phyloP scores from a whole-genome alignment of 2,329 filamentous ascomycete species.

The Colletotrichum sp. region DNA sequence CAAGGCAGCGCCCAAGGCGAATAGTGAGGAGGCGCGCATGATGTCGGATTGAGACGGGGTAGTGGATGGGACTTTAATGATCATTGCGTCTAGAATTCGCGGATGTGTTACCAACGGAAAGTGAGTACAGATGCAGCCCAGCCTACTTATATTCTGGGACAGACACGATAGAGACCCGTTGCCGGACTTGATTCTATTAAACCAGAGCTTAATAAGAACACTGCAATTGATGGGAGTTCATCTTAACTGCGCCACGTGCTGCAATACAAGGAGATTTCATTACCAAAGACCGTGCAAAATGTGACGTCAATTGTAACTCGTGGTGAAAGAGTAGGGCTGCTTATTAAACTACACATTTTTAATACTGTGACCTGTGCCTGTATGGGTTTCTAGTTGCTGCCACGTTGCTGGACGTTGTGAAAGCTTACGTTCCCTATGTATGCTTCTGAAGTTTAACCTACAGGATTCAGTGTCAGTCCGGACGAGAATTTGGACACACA shows the following conservation, averaged over 20 bases:
- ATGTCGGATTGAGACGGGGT: not conserved
- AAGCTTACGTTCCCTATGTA: not conserved
- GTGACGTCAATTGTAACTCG: not conserved
- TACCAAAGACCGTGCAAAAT: not conserved
- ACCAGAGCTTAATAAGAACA: not conserved
- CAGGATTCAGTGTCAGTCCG: too few relatives aligned
- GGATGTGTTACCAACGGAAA: not conserved
- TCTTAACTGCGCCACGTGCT: not conserved
- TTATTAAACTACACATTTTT: too few relatives aligned
- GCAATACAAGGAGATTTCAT: conserved; percentile 1
- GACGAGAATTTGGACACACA: not conserved
- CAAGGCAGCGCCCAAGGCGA: not conserved
- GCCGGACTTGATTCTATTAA: not conserved
- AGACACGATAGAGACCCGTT: not conserved
- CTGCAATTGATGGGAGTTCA: not conserved
- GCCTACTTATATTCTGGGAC: not conserved
- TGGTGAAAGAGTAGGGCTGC: too few relatives aligned
- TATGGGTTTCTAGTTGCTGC: too few relatives aligned
- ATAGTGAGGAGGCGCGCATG: not conserved
- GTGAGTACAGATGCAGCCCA: not conserved
- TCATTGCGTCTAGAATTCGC: too few relatives aligned
- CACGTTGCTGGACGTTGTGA: too few relatives aligned
- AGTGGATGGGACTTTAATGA: not conserved
- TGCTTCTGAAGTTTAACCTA: not conserved
- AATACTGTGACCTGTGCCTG: too few relatives aligned